Base-by-base conservation (phyloP, 1,284 basidiomycete species). In the Rhodotorula sp. region DNA sequence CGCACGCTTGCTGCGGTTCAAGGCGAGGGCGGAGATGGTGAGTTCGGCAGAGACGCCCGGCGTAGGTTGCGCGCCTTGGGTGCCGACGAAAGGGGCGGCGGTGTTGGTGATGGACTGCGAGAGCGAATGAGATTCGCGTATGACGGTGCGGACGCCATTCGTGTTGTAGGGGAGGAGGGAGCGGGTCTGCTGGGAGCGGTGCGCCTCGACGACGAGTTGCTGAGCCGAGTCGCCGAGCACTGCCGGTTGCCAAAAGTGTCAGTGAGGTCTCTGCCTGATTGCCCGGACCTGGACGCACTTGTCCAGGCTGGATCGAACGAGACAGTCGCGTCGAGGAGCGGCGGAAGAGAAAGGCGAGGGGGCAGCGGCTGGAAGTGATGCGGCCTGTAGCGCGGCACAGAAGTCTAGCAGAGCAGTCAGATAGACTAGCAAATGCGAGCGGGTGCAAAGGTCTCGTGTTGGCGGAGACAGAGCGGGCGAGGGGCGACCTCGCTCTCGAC, bases 151-250 rank as follows among this genome's bases (percentile, higher is more conserved):
- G 48, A 98, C 89, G 74, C 92, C 87, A 60, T 87, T 84, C 78
- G 94, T 90, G 80, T 94, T 93, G 85, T 98, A 98, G 75, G 95
- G 95, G 69, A 92, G 85, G 28, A 98, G 84, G 4, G 89, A 88
- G 74, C 92, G 89, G 0, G 90, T 89, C 53, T 88, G 86, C 0
- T 88, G 89, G 2, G 92, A 91, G 31, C 93, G 85, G 44, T 89
- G 87, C 7, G 92, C 89, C 80, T 95, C 92, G 59, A 86, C 86
- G 70, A 96, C 85, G 66, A 99, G 88, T 80, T 92, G 89, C 8
- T 91, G 90, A 11, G 89, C 91, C 73, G 91, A 87, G 82, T 97
- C 94, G 71, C 84, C 84, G 76, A 85, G 84, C 85, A 86, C 64
- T 68, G 55, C 22, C 15, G 20, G 53, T 26, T 15, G 10, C 22